Conservation (phyloP, 257 asterid genomes). For the Nicotiana tomentosiformis region DNA sequence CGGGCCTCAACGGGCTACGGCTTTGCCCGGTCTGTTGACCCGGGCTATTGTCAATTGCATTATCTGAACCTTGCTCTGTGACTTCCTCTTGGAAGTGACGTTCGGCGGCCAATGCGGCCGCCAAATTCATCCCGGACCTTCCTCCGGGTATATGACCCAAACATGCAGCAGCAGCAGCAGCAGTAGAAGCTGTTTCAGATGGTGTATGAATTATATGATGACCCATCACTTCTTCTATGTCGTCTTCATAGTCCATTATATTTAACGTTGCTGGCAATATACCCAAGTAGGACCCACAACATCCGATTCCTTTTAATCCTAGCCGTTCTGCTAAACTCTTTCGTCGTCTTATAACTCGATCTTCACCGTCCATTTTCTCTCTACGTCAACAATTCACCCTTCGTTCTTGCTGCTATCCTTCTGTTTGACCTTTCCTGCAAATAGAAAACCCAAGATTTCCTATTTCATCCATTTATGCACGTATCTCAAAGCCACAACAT, state of each 20-base stretch:
- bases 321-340: slow-evolving; percentile 63
- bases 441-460: slow-evolving; percentile 42
- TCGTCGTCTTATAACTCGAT: slow-evolving; percentile 42
- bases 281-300: slow-evolving; percentile 67
- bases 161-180: slow-evolving; percentile 24
- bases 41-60: too few relatives aligned
- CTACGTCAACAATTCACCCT: slow-evolving; percentile 22
- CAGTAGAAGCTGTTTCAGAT: slow-evolving; percentile 10
- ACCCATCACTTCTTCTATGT: background rate
- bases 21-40: too few relatives aligned
- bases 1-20: slow-evolving; percentile 4
- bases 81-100: slow-evolving; percentile 22
- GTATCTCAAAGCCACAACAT: background rate
- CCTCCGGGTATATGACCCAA: slow-evolving; percentile 19
- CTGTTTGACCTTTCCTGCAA: slow-evolving; percentile 40
- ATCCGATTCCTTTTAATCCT: slow-evolving; percentile 51
- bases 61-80: too few relatives aligned
- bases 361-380: slow-evolving; percentile 55
- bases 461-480: slow-evolving; percentile 17
- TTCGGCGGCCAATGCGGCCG: slow-evolving; percentile 82
- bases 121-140: slow-evolving; percentile 58
- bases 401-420: slow-evolving; percentile 32
- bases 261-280: slow-evolving; percentile 33
- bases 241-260: slow-evolving; percentile 31
- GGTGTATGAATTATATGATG: background rate